Base-by-base conservation (phyloP, 1,139 yeast genomes). In the Sugiyamaella neomexicana region DNA sequence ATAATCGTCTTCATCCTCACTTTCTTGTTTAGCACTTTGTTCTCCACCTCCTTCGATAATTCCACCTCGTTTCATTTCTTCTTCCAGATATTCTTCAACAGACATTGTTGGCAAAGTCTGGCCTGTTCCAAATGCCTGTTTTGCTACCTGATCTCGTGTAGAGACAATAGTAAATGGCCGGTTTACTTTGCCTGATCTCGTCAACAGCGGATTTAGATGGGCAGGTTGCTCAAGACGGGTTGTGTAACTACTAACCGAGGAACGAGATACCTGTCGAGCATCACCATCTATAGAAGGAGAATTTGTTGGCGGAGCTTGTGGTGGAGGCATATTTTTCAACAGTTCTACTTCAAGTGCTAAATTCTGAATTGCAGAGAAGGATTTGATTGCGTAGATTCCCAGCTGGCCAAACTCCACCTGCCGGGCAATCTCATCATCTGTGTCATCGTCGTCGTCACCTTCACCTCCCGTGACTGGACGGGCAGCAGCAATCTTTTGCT, bases 61-160 rank as follows among this genome's bases (percentile, higher is more conserved):
- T 54, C 91, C 90, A 1, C 97, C 97, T 63, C 87, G 83, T 13
- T 84, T 83, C 62, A 87, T 75, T 67, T 93, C 99, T 63, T 88
- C 83, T 53, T 90, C 96, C 52, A 93, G 75, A 60, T 87, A 86
- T 64, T 93, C 97, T 61, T 93, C 99, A 0, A 95, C 93, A 0
- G 96, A 77, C 96, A 95, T 89, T 0, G 97, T 89, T 1, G 99
- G 99, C 39, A 93, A 75, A 37, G 80, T 83, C 70, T 93, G 98
- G 0, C 98, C 99, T 1, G 96, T 89, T 1, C 98, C 97, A 65
- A 81, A 83, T 0, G 91, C 97, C 62, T 83, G 81, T 27, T 76
- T 73, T 55, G 78, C 76, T 20, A 89, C 63, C 45, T 83, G 80
- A 25, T 83, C 80, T 53, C 87, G 77, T 5, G 83, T 75, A 20